These are phyloP conservation scores for Phytophthora hibernalis DNA, from an alignment of 352 stramenopile genomes.

Conservation along the genomic window DNA sequence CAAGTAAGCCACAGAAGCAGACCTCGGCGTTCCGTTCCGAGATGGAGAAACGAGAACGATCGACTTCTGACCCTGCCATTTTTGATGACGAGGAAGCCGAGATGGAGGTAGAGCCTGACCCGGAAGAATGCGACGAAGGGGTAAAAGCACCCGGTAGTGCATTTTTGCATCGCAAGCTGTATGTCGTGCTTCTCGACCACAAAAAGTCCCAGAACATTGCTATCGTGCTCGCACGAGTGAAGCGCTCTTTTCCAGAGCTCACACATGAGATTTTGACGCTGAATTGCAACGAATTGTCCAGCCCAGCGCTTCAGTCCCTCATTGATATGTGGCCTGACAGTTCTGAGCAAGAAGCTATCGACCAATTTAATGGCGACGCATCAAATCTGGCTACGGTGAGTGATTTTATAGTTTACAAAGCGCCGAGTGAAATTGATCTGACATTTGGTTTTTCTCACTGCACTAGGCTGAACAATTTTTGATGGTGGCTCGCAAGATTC, in stretches of 20 bases:
- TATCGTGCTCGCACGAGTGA: slow-evolving; percentile 80
- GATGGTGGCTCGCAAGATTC: slow-evolving; percentile 63
- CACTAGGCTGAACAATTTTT: slow-evolving; percentile 78
- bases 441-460: slow-evolving; percentile 1
- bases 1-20: slow-evolving; percentile 17
- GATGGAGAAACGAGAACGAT: slow-evolving; percentile 23
- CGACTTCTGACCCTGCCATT: slow-evolving; percentile 17
- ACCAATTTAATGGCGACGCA: slow-evolving; percentile 64
- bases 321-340: slow-evolving; percentile 88
- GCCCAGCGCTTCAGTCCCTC: slow-evolving; percentile 70
- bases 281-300: slow-evolving; percentile 70
- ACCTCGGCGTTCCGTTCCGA: slow-evolving; percentile 6
- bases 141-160: slow-evolving; percentile 17
- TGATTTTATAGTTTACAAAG: background rate
- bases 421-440: background rate
- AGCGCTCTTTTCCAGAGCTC: slow-evolving; percentile 64
- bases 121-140: slow-evolving; percentile 15
- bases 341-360: slow-evolving; percentile 74
- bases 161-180: slow-evolving; percentile 54
- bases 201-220: slow-evolving; percentile 90
- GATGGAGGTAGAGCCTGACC: slow-evolving; percentile 32
- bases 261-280: slow-evolving; percentile 67
- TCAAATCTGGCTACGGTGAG: slow-evolving; percentile 54
- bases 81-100: slow-evolving; percentile 30
- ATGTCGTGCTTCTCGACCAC: slow-evolving; percentile 74